These are phyloP conservation scores for Pezicula neosporulosa DNA, from an alignment of 2,329 filamentous ascomycete species.

Conservation along the genomic window DNA sequence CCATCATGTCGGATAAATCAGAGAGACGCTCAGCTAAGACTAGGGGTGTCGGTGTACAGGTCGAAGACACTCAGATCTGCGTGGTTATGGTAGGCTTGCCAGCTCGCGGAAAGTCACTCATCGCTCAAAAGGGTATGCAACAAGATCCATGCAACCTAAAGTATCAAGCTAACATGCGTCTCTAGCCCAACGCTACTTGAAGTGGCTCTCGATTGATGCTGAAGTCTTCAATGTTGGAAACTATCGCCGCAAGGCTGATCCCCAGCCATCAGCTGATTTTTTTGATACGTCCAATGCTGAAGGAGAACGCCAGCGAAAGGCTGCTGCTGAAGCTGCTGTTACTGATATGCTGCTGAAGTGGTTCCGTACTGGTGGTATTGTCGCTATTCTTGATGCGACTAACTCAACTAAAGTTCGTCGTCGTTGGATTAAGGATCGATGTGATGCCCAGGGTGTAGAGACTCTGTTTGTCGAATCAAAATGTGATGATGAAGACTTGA, in stretches of 20 bases:
- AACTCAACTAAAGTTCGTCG: constrained; percentile 90
- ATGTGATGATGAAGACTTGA: constrained; percentile 91
- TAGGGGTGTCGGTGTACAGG: constrained; percentile 75
- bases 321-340: constrained; percentile 87
- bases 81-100: constrained; percentile 98
- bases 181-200: constrained; percentile 84
- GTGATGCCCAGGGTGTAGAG: constrained; percentile 73
- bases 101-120: constrained; percentile 93
- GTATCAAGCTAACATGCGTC: not conserved
- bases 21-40: constrained; percentile 27
- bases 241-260: constrained; percentile 86
- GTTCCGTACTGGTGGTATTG: constrained; percentile 78
- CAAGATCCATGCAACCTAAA: constrained; percentile 1
- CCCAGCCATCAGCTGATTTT: constrained; percentile 89
- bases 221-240: constrained; percentile 97
- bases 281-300: constrained; percentile 90
- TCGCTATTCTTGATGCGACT: constrained; percentile 93
- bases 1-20: constrained; percentile 14
- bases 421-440: constrained; percentile 85
- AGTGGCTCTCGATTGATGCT: constrained; percentile 92
- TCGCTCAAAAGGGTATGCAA: constrained; percentile 87
- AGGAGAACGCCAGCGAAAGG: constrained; percentile 83
- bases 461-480: constrained; percentile 96
- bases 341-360: constrained; percentile 94
- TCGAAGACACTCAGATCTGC: constrained; percentile 93